Evolutionary conservation across 257 asterid species (phyloP).

Genomic region (Prunella vulgaris): DNA sequence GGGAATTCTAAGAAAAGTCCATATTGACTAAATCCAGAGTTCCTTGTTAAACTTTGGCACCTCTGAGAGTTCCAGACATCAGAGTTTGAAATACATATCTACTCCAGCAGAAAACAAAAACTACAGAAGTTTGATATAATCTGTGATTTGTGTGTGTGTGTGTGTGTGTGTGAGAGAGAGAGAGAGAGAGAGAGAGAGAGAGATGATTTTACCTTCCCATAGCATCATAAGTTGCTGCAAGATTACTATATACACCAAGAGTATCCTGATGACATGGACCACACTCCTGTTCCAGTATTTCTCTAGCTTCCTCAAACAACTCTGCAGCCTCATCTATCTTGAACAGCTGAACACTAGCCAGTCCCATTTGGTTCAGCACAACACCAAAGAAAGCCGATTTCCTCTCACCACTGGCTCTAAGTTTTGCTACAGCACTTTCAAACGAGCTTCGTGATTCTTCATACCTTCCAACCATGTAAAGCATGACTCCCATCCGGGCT

Average conservation of each 20-base stretch:
- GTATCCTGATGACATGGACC: constrained; percentile 97
- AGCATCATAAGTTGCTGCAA: constrained; percentile 98
- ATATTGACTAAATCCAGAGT: background rate
- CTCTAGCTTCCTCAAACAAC: constrained; percentile 96
- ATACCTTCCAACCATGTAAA: constrained; percentile 76
- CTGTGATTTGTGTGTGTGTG: too few relatives aligned
- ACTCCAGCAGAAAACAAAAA: background rate
- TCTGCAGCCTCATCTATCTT: constrained; percentile 97
- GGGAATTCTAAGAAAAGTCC: background rate
- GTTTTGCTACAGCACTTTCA: constrained; percentile 75
- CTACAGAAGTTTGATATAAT: background rate
- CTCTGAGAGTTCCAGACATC: background rate
- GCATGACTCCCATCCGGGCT: constrained; percentile 96
- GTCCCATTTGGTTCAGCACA: constrained; percentile 96
- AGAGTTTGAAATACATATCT: background rate
- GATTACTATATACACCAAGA: constrained; percentile 94
- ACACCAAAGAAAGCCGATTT: constrained; percentile 95
- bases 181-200: background rate
- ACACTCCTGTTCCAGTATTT: constrained; percentile 80
- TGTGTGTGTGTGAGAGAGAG: too few relatives aligned
- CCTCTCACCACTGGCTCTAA: constrained; percentile 87
- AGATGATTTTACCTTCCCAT: constrained; percentile 79
- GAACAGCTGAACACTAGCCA: constrained; percentile 90
- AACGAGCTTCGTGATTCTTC: constrained; percentile 83
- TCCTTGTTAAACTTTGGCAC: background rate